phyloP scores from a whole-genome alignment of 305 asterid species.

The Euphrasia arctica region DNA sequence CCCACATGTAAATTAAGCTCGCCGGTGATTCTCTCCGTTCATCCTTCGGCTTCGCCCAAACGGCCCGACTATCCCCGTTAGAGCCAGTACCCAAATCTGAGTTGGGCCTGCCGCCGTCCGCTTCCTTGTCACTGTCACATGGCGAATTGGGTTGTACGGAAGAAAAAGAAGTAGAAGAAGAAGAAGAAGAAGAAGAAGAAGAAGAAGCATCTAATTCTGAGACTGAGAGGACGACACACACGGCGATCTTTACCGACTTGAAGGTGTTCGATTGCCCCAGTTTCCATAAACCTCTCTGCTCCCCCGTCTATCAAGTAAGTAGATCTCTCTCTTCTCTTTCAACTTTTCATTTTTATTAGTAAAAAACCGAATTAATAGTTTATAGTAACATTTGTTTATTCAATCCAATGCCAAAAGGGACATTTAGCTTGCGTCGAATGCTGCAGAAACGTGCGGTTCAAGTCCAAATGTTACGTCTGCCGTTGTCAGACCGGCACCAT shows the following conservation, averaged over 20 bases:
- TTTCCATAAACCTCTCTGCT: slow-evolving; percentile 40
- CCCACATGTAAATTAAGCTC: too few relatives aligned
- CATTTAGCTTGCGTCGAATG: slow-evolving; percentile 72
- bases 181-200: too few relatives aligned
- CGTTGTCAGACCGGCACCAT: slow-evolving; percentile 54
- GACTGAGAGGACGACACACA: slow-evolving; percentile 2
- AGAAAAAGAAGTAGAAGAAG: too few relatives aligned
- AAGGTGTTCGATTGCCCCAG: slow-evolving; percentile 60
- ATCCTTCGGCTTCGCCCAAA: slow-evolving; percentile 19
- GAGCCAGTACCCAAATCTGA: neutral
- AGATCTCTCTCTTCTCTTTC: too few relatives aligned
- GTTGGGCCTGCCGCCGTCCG: slow-evolving; percentile 16
- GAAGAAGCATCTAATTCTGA: neutral
- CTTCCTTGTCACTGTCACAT: slow-evolving; percentile 15
- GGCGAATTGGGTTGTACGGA: neutral
- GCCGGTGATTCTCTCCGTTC: too few relatives aligned
- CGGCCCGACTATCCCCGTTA: slow-evolving; percentile 18
- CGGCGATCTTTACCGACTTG: slow-evolving; percentile 39
- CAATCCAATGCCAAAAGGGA: slow-evolving; percentile 54
- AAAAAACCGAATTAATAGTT: too few relatives aligned
- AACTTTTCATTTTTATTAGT: too few relatives aligned
- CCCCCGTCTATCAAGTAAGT: slow-evolving; percentile 59
- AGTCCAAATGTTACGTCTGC: slow-evolving; percentile 25
- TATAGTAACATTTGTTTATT: too few relatives aligned
- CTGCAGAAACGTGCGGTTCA: slow-evolving; percentile 27